Conservation (phyloP, 805 yeast species). For the Blastobotrys attinorum region DNA sequence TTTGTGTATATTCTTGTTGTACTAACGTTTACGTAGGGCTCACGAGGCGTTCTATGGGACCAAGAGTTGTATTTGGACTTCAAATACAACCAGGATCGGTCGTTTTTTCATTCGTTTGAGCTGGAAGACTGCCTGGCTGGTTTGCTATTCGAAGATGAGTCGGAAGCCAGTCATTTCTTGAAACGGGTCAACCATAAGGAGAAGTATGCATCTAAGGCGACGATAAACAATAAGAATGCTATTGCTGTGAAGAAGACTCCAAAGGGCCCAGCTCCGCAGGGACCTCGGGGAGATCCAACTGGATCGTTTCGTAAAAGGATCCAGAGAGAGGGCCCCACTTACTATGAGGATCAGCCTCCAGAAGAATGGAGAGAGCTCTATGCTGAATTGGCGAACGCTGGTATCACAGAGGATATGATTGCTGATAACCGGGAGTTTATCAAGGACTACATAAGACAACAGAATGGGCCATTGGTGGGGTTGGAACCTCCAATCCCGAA, state of each 20-base stretch:
- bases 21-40: constrained; percentile 36
- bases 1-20: background rate
- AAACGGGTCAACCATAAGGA: constrained; percentile 68
- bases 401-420: constrained; percentile 82
- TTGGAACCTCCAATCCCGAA: constrained; percentile 80
- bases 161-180: constrained; percentile 78
- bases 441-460: constrained; percentile 64
- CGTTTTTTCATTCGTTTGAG: constrained; percentile 93
- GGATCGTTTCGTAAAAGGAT: constrained; percentile 25
- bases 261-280: constrained; percentile 29
- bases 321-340: constrained; percentile 33
- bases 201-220: constrained; percentile 81
- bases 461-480: constrained; percentile 76
- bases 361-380: constrained; percentile 77
- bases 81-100: constrained; percentile 85
- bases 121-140: constrained; percentile 86
- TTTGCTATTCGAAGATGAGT: constrained; percentile 76
- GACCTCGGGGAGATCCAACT: constrained; percentile 58
- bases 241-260: constrained; percentile 59
- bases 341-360: constrained; percentile 75
- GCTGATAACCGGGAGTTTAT: constrained; percentile 79
- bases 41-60: constrained; percentile 91
- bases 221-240: constrained; percentile 80
- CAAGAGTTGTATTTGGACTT: constrained; percentile 88
- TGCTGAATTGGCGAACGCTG: constrained; percentile 63